Evolutionary conservation across 768 basidiomycete genomes (phyloP), one percentile per base, ranked within the genome.

Genomic region (Dictyophora rubrovolvata): DNA sequence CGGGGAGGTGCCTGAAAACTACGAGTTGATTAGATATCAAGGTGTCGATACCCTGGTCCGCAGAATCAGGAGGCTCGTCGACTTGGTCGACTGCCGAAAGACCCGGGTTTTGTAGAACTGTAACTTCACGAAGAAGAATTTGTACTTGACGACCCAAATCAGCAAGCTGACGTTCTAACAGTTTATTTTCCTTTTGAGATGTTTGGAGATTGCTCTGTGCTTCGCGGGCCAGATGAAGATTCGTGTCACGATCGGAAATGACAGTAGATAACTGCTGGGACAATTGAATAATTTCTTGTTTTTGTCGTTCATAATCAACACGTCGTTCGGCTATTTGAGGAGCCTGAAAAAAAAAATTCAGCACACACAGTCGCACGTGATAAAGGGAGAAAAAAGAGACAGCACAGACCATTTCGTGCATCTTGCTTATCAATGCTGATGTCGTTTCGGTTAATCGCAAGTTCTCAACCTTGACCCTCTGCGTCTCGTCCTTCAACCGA

Each of bases 11-110:
- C 48, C 79, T 78, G 83, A 93, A 98, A 35, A 89, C 79, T 22
- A 97, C 88, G 18, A 98, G 81, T 65, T 93, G 80, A 66, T 89
- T 88, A 17, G 89, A 86, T 69, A 98, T 94, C 62, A 97, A 82
- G 1, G 79, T 78, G 59, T 92, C 84, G 12, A 86, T 85, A 62
- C 83, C 80, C 51, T 79, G 72, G 1, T 77, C 78, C 17, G 79
- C 73, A 4, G 76, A 62, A 0, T 72, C 68, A 22, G 77, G 72
- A 54, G 84, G 73, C 34, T 71, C 73, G 1, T 65, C 69, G 6
- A 74, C 75, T 22, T 79, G 67, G 47, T 86, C 83, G 53, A 91
- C 87, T 1, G 80, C 72, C 5, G 87, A 87, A 18, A 97, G 81
- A 1, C 85, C 81, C 1, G 93, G 85, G 68, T 97, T 89, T 48